Evolutionary conservation across 306 rosid genomes (phyloP), one percentile per base, ranked within the genome.

Genomic region (Quercus engelmannii): DNA sequence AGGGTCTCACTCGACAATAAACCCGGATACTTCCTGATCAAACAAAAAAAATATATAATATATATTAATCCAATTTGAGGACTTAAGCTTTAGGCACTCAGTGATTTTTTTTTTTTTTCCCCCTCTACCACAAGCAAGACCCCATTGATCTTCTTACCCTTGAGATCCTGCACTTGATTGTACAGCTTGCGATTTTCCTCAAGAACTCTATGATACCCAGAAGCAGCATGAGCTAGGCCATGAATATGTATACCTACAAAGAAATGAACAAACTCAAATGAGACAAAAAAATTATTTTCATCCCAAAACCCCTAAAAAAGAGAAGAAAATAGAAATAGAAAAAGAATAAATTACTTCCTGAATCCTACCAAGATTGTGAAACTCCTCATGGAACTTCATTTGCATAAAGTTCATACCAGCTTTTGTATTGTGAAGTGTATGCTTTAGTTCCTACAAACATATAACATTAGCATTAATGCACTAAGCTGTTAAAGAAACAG

Each of bases 1-100:
- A 94, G 61, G 99, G 99, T 80, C 99, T 92, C 77, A 94, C 97
- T 78, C 99, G 91, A 83, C 99, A 94, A 77, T 94, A 94, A 80
- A 94, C 99, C 78, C 99, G 90, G 72, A 94, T 94, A 83, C 97
- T 94, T 82, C 99, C 99, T 94, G 86, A 51, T 83, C 72, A 81
- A 71, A 84, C 67, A 79, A 56, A 85, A 78, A 76, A 33, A 20
- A 7, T 0, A 8, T 38, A 71, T 43, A 59, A 18, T 52, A 49
- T 10, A 49, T 13, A 49, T 26, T 20, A 73, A 46, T 56, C 72
- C 63, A 72, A 56, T 59, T 62, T 56, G 65, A 78, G 19, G 71
- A 30, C 26, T 64, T 19, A 51, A 26, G 58, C 56, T n/a, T 76
- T 83, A 81, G 73, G 69, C 41, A 64, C 2, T 30, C 21, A 30